Evolutionary conservation across 2,329 filamentous ascomycete genomes (phyloP).

Genomic region (Aspergillus caelatus): DNA sequence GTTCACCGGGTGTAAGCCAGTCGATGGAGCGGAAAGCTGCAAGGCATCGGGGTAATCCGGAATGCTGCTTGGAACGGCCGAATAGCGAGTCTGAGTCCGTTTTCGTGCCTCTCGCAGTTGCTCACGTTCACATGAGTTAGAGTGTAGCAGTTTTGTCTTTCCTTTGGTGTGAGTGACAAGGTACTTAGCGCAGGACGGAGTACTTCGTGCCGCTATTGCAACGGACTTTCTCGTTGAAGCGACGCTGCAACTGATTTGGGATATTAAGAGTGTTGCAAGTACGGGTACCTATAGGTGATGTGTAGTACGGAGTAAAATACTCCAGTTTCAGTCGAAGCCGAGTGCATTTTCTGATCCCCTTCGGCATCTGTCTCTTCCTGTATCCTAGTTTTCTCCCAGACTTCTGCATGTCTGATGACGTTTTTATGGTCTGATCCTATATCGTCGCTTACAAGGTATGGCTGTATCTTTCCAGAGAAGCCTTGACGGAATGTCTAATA

Average conservation of each 20-base stretch:
- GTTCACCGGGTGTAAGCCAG: constrained; percentile 30
- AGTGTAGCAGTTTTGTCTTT: background rate
- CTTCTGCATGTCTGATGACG: background rate
- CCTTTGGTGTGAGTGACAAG: background rate
- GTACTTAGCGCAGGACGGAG: background rate
- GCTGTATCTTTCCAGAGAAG: background rate
- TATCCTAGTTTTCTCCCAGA: background rate
- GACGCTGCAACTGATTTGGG: background rate
- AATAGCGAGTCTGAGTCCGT: constrained; percentile 16
- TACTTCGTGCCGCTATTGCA: constrained; percentile 4
- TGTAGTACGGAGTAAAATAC: background rate
- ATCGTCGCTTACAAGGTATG: background rate
- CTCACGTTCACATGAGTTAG: background rate
- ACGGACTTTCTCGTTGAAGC: background rate
- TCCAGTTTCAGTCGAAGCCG: background rate
- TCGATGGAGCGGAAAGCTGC: constrained; percentile 19
- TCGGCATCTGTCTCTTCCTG: background rate
- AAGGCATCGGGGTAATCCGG: constrained; percentile 26
- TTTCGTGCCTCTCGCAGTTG: background rate
- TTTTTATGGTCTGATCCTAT: background rate
- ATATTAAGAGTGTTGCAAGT: no score
- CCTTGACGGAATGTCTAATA: background rate
- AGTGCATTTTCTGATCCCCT: background rate
- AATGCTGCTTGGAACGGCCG: constrained; percentile 12
- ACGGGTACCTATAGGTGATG: no score